phyloP scores from a whole-genome alignment of 768 basidiomycete species.

The Zangia roseola region DNA sequence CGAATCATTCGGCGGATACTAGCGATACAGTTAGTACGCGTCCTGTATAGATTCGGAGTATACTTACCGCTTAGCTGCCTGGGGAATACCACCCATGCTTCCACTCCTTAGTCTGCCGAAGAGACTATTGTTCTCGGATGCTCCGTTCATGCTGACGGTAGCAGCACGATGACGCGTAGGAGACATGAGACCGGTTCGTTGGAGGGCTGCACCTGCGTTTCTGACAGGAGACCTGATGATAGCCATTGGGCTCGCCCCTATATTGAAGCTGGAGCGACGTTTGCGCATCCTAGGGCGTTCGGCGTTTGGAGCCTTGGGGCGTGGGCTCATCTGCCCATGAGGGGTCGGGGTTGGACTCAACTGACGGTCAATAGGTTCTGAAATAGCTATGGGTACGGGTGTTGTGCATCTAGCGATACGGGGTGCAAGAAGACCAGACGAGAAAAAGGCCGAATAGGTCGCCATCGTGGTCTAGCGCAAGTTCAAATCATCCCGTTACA shows the following conservation, averaged over 20 bases:
- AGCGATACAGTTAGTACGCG: background rate
- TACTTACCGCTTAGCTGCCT: conserved; percentile 33
- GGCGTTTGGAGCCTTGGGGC: conserved; percentile 21
- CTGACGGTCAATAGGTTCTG: conserved; percentile 37
- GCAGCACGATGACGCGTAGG: conserved; percentile 45
- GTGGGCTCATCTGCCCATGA: conserved; percentile 22
- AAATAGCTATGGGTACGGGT: conserved; percentile 17
- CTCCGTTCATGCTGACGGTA: conserved; percentile 39
- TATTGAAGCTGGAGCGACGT: conserved; percentile 62
- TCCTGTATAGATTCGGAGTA: background rate
- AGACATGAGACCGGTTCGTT: conserved; percentile 40
- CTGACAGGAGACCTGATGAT: conserved; percentile 58
- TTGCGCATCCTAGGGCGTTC: conserved; percentile 50
- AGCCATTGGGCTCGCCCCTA: conserved; percentile 52
- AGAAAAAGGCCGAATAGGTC: conserved; percentile 66
- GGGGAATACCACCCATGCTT: conserved; percentile 39
- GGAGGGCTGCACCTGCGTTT: conserved; percentile 50
- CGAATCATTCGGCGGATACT: conserved; percentile 44
- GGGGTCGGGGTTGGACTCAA: conserved; percentile 39
- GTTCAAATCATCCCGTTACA: conserved; percentile 16
- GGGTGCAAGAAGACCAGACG: conserved; percentile 65
- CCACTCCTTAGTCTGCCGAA: conserved; percentile 57
- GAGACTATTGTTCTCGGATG: conserved; percentile 40
- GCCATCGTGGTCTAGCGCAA: conserved; percentile 27
- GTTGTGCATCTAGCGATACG: conserved; percentile 28